phyloP scores from a whole-genome alignment of 495 filamentous ascomycete genomes.

The Aspergillus coremiiformis region DNA sequence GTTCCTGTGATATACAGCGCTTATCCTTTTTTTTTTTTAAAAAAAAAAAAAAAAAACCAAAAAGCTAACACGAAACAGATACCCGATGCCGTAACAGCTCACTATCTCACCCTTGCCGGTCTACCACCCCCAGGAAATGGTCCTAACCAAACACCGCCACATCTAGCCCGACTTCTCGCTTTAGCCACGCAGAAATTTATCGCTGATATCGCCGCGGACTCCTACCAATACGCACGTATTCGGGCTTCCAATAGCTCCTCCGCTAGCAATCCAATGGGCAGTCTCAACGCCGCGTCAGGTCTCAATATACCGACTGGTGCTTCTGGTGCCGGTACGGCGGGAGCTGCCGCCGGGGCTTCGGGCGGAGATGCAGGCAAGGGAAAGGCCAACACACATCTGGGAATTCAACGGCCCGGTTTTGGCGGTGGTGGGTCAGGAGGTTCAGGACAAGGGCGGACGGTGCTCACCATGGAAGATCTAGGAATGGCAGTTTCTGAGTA shows the following conservation, averaged over 20 bases:
- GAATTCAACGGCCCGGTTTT: conserved; percentile 84
- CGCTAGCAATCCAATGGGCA: conserved; percentile 81
- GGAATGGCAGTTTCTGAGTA: conserved; percentile 97
- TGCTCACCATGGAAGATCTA: conserved; percentile 97
- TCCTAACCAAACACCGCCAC: conserved; percentile 74
- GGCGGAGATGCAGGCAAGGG: conserved; percentile 50
- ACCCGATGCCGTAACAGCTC: conserved; percentile 92
- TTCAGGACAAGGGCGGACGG: conserved; percentile 76
- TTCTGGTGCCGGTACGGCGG: conserved; percentile 43
- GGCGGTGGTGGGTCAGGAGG: conserved; percentile 89
- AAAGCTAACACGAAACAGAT: conserved; percentile 53
- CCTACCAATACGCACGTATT: conserved; percentile 94
- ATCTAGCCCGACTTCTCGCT: conserved; percentile 84
- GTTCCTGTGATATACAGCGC: too few species aligned
- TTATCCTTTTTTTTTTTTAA: too few species aligned
- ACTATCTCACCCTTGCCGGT: conserved; percentile 93
- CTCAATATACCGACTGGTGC: conserved; percentile 55
- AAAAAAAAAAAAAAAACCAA: neutral
- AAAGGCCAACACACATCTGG: conserved; percentile 63
- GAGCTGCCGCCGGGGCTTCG: conserved; percentile 44
- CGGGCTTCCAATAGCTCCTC: conserved; percentile 80
- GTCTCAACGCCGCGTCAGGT: conserved; percentile 69
- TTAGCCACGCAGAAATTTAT: conserved; percentile 98
- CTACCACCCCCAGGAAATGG: conserved; percentile 78
- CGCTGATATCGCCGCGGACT: conserved; percentile 92